These are phyloP conservation scores for Tolypocladium inflatum DNA, from an alignment of 2,329 filamentous ascomycete genomes.

Conservation along the genomic window DNA sequence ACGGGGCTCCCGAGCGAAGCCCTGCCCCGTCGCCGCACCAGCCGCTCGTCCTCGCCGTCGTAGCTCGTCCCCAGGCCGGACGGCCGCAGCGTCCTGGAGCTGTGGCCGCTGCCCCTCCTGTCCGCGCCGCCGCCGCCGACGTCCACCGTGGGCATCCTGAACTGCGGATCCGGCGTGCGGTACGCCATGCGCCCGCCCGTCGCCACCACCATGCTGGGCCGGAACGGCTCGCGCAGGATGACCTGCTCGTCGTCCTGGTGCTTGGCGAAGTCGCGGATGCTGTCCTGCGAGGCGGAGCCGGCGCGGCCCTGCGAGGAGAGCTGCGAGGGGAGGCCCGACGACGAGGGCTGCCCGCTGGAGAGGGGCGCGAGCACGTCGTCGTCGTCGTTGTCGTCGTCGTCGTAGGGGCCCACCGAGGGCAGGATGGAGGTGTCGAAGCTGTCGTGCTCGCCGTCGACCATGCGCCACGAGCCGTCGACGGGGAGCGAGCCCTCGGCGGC, in stretches of 20 bases:
- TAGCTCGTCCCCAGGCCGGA: conserved; percentile 9
- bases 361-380: conserved; percentile 23
- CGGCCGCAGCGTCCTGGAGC: conserved; percentile 22
- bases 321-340: conserved; percentile 34
- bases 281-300: conserved; percentile 42
- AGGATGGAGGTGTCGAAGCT: conserved; percentile 49
- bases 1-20: conserved; percentile 11
- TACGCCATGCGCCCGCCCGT: conserved; percentile 16
- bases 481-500: conserved; percentile 20
- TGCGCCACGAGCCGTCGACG: conserved; percentile 48
- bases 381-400: conserved; percentile 24
- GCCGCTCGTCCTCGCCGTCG: conserved; percentile 13
- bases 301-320: conserved; percentile 22
- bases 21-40: conserved; percentile 16
- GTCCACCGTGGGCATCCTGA: conserved; percentile 42
- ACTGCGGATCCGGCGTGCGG: conserved; percentile 38
- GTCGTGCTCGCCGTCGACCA: conserved; percentile 52
- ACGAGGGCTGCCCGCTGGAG: conserved; percentile 27
- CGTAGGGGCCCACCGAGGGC: conserved; percentile 29
- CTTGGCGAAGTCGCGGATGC: conserved; percentile 42
- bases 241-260: conserved; percentile 46
- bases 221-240: conserved; percentile 45
- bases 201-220: conserved; percentile 39
- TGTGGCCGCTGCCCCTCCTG: conserved; percentile 17
- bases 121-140: conserved; percentile 24